A percentile compares a stretch with the other conserved stretches of the same genome.
Evolutionary conservation across 108 stramenopile species (phyloP).

Genomic region (Skeletonema grethae): DNA sequence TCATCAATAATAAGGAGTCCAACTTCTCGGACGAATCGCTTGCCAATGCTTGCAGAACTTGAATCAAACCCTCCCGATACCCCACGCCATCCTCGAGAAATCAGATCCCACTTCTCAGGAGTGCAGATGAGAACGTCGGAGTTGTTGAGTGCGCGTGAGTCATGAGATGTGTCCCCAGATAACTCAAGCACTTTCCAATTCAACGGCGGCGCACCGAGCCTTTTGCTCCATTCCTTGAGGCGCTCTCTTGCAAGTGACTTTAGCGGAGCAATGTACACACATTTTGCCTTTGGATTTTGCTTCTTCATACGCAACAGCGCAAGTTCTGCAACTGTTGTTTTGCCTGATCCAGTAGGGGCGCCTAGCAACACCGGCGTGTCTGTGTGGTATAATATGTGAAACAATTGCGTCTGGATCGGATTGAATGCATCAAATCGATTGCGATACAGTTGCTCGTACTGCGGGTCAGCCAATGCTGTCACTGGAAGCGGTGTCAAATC

Average conservation of each 20-base stretch:
- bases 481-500: constrained; percentile 93
- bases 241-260: constrained; percentile 97
- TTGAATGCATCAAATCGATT: constrained; percentile 93
- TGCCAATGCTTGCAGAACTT: constrained; percentile 55
- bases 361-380: constrained; percentile 94
- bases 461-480: constrained; percentile 78
- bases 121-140: constrained; percentile 98
- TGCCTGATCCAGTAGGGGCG: constrained; percentile 96
- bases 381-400: constrained; percentile 88
- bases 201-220: constrained; percentile 77
- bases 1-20: constrained; percentile 97
- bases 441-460: constrained; percentile 86
- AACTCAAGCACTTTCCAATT: constrained; percentile 95
- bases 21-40: constrained; percentile 74
- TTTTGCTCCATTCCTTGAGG: constrained; percentile 92
- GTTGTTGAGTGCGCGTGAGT: constrained; percentile 71
- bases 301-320: constrained; percentile 90
- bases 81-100: constrained; percentile 94
- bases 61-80: constrained; percentile 34
- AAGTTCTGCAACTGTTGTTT: constrained; percentile 90
- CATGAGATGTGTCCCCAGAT: constrained; percentile 97
- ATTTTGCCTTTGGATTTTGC: constrained; percentile 62
- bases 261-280: constrained; percentile 98
- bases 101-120: constrained; percentile 99
- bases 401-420: constrained; percentile 90